Base-by-base conservation (phyloP, 352 stramenopile genomes). In the Phytopythium delawarense region DNA sequence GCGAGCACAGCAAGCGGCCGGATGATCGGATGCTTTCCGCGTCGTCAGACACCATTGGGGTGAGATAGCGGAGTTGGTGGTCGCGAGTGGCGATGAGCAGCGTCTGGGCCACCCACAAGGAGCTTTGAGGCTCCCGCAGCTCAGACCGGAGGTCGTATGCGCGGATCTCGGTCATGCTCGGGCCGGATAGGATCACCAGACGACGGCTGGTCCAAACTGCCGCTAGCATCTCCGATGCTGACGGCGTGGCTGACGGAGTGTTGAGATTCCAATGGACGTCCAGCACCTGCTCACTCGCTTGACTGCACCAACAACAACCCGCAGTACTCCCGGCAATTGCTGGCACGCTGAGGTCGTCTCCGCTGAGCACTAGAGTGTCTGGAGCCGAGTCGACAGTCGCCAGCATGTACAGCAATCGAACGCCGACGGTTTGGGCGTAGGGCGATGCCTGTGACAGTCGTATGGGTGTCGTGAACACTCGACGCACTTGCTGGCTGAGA, bases 61-160 rank as follows among this genome's bases (percentile, higher is more conserved):
- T 79, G 25, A 88, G 25, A 21, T 87, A 87, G 37, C 79, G 72
- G 12, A 94, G 23, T 50, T 88, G 80, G 15, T 72, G 61, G 40
- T 62, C 59, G 6, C 62, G 61, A 12, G 86, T 90, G n/a, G 69
- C 71, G 57, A 88, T 79, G 25, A 89, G 46, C 28, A 94, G 62
- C 32, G 83, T 79, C 42, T 91, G 81, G 2, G 70, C 82, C 37
- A 94, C 64, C 86, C 86, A 94, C 2, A 94, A 51, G 39, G 87
- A 49, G 62, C 75, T 88, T 44, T 82, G 69, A 0, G 81, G 79
- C 12, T 61, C 63, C 2, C 67, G 50, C 7, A 89, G 65, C 30
- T 88, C 75, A 7, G 13, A 37, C 5, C 53, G 49, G 20, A 82
- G 65, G 30, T 77, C 52, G 40, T 84, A 88, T 28, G 64, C 50